phyloP scores from a whole-genome alignment of 345 rosid species.

The Acer saccharum region DNA sequence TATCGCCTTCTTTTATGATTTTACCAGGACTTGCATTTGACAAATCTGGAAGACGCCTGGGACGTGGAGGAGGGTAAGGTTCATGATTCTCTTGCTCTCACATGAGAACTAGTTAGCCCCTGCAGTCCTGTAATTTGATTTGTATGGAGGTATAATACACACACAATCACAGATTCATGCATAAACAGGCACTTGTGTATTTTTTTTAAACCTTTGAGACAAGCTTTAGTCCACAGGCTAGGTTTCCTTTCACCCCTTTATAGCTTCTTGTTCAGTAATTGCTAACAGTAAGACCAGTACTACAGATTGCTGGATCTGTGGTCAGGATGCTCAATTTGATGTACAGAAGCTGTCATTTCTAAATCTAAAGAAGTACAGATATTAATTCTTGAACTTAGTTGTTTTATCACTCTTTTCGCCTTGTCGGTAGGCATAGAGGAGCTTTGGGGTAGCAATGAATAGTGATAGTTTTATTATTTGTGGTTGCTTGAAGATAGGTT shows the following conservation, averaged over 20 bases:
- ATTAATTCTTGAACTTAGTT: background rate
- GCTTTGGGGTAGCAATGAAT: background rate
- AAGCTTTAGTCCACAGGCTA: background rate
- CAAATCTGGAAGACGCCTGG: conserved; percentile 83
- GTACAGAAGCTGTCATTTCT: background rate
- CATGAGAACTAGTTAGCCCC: background rate
- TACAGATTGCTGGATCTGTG: background rate
- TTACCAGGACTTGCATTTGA: conserved; percentile 93
- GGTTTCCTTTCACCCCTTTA: background rate
- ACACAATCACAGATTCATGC: background rate
- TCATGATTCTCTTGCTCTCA: background rate
- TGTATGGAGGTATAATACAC: background rate
- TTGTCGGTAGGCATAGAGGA: background rate
- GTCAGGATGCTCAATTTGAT: background rate
- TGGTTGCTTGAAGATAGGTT: background rate
- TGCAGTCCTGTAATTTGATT: background rate
- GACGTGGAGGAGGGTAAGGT: conserved; percentile 96
- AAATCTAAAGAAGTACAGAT: background rate
- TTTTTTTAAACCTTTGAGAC: background rate
- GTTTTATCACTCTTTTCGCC: background rate
- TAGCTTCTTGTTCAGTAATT: background rate
- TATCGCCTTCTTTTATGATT: background rate
- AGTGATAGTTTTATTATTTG: background rate
- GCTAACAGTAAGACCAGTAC: background rate
- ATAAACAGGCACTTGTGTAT: background rate